Conservation (phyloP, 1,284 basidiomycete species). For the Phellopilus nigrolimitatus region DNA sequence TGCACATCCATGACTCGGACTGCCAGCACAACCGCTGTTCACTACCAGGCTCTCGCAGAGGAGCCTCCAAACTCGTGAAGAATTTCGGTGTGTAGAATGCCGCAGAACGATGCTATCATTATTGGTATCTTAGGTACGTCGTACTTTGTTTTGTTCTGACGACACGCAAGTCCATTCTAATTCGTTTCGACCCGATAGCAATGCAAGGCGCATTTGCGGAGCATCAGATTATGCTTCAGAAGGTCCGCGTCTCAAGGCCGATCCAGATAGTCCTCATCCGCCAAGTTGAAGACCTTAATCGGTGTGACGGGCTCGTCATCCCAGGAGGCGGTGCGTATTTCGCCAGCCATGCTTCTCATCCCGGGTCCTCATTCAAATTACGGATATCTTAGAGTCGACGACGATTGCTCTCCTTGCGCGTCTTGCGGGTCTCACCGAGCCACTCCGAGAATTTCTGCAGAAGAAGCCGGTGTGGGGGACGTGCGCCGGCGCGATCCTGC, state of each 20-base stretch:
- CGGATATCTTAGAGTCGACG: constrained; percentile 69
- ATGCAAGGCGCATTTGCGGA: constrained; percentile 94
- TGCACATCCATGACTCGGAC: neutral
- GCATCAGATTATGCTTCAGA: constrained; percentile 71
- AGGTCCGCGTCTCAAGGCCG: constrained; percentile 42
- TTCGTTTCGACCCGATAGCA: constrained; percentile 49
- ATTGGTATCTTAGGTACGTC: constrained; percentile 35
- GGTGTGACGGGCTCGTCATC: constrained; percentile 85
- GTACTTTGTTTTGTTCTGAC: too few relatives aligned
- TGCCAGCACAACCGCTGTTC: too few relatives aligned
- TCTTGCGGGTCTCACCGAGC: constrained; percentile 75
- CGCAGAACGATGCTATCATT: constrained; percentile 21
- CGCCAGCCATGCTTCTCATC: neutral
- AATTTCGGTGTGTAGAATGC: constrained; percentile 1
- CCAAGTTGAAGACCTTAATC: constrained; percentile 67
- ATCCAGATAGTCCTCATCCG: constrained; percentile 66
- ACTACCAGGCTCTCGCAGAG: constrained; percentile 1
- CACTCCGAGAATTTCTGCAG: constrained; percentile 66
- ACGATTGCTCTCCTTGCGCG: constrained; percentile 86
- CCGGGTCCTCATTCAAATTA: constrained; percentile 1
- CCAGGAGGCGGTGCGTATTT: constrained; percentile 72
- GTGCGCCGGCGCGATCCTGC: constrained; percentile 93
- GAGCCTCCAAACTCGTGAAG: neutral
- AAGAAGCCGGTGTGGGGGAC: constrained; percentile 90
- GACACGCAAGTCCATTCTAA: neutral